Conservation (phyloP, 2,329 filamentous ascomycete genomes). For the Pseudogymnoascus sp. region DNA sequence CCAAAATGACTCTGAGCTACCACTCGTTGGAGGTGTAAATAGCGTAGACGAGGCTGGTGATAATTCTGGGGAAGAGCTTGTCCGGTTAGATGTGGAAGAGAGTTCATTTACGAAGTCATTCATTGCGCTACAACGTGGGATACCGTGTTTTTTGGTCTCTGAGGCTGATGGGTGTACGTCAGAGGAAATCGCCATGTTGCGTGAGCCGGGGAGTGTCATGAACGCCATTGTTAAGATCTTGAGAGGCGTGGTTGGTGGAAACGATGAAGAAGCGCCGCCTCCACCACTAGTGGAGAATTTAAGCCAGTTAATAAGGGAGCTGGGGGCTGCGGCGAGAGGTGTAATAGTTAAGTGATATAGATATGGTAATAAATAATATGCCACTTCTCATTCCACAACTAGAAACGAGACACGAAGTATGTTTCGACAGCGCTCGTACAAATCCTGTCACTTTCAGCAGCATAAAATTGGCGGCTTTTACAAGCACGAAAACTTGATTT, state of each 20-base stretch:
- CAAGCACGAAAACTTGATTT: not conserved
- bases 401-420: not conserved
- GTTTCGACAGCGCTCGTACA: not conserved
- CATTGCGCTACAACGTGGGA: conserved; percentile 46
- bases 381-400: not conserved
- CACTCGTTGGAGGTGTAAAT: conserved; percentile 31
- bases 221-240: conserved; percentile 51
- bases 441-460: not conserved
- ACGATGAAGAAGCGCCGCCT: conserved; percentile 32
- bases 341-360: not conserved
- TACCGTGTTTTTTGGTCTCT: conserved; percentile 38
- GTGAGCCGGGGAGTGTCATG: conserved; percentile 54
- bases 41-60: conserved; percentile 11
- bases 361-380: not conserved
- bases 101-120: conserved; percentile 49
- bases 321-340: conserved; percentile 44
- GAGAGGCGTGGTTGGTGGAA: conserved; percentile 42
- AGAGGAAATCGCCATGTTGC: conserved; percentile 29
- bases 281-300: conserved; percentile 64
- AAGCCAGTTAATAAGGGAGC: conserved; percentile 54
- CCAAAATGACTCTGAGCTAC: conserved; percentile 15
- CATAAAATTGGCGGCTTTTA: not conserved
- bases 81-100: conserved; percentile 53
- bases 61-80: conserved; percentile 23
- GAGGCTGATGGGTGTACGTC: conserved; percentile 32